Base-by-base conservation (phyloP, 2,329 filamentous ascomycete genomes). In the Tolypocladium ophioglossoides region DNA sequence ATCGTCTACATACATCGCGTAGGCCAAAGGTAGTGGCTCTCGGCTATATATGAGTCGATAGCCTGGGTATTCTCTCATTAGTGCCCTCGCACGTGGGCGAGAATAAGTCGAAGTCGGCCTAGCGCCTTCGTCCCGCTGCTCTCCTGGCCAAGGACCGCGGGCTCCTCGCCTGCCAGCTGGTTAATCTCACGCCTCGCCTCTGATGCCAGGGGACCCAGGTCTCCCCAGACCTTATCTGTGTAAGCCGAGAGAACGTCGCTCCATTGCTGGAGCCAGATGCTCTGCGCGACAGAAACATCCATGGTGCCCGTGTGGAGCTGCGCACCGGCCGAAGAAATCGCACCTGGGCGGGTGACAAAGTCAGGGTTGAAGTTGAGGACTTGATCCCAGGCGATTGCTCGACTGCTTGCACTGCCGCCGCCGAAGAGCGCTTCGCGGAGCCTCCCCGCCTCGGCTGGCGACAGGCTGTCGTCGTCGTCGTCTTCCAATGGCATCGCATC, bases 181-280 rank as follows among this genome's bases (percentile, higher is more conserved):
- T 77, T 70, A 22, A 87, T 66, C 63, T 88, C 84, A 48, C 68
- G 67, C 54, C 71, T 72, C 4, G 84, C 85, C 56, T 80, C 75
- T 51, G 74, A 70, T 11, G 83, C 76, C 37, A 86, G 69, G 4
- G 78, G 74, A 34, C 74, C 68, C 22, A 87, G 66, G 54, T 80
- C 82, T 22, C 85, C 85, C 85, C 85, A 88, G 27, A 88, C 84
- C 54, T 86, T 80, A 63, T 87, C 82, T 0, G 76, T 76, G 59
- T 86, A 85, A 37, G 73, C 69, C 2, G 72, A 75, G 27, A 85
- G 69, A 9, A 84, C 79, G 44, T 73, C 71, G 37, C 74, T 72
- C 81, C 82, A 85, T 60, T 82, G 75, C 38, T 72, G 67, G 14
- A 79, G 65, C 79, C 80, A 83, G 18, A 68, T 59, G 49, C 69